Percentiles rank a stretch among this genome's conserved stretches.
Conservation (phyloP, 2,329 filamentous ascomycete genomes). For the Trichoderma pleuroti region DNA sequence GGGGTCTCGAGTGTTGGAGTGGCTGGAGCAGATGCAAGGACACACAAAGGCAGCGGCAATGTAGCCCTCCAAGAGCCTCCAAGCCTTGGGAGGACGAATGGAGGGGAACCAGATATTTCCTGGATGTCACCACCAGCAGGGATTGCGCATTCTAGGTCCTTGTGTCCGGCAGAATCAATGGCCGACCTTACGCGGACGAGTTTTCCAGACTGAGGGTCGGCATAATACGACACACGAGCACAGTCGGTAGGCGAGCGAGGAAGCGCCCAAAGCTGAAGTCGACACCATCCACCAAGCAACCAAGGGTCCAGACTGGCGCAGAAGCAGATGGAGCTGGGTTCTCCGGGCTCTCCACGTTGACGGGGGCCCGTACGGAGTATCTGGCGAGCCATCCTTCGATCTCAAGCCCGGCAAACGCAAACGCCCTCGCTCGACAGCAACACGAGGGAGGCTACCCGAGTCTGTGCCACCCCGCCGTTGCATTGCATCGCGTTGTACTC, state of each 20-base stretch:
- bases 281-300: background rate
- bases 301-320: background rate
- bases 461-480: constrained; percentile 4
- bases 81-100: background rate
- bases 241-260: background rate
- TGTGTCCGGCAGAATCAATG: background rate
- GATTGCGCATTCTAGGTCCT: background rate
- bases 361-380: background rate
- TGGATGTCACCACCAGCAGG: background rate
- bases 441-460: background rate
- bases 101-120: background rate
- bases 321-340: background rate
- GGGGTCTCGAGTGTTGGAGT: background rate
- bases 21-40: background rate
- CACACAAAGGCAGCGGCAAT: constrained; percentile 1
- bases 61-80: constrained; percentile 1
- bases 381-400: constrained; percentile 1
- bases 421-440: background rate
- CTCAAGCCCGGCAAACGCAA: background rate
- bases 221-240: background rate
- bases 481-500: constrained; percentile 8
- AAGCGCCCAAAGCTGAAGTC: background rate
- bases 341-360: background rate
- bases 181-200: constrained; percentile 1
- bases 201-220: background rate